Evolutionary conservation across 1,139 yeast species (phyloP).

Genomic region (Protomyces pachydermus): DNA sequence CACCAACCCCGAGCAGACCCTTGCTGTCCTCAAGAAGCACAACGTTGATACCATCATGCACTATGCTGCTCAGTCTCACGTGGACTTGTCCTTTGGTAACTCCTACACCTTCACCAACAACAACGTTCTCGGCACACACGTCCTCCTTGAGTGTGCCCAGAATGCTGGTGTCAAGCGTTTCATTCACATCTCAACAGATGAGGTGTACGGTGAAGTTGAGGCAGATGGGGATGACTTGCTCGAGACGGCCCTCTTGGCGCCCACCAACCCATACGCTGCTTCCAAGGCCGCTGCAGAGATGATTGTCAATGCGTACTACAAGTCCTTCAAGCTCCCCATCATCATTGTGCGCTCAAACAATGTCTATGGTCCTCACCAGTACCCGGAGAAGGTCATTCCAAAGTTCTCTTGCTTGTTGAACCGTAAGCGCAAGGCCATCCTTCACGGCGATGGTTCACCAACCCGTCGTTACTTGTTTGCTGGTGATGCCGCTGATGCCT

Average conservation of each 20-base stretch:
- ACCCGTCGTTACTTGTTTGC: conserved; percentile 50
- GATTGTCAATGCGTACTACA: conserved; percentile 48
- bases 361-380: conserved; percentile 55
- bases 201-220: conserved; percentile 51
- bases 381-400: conserved; percentile 56
- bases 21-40: conserved; percentile 35
- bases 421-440: conserved; percentile 37
- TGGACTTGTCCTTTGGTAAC: conserved; percentile 49
- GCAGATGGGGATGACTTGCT: conserved; percentile 38
- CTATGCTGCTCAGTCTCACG: conserved; percentile 58
- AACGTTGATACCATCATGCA: conserved; percentile 45
- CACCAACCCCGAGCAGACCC: conserved; percentile 36
- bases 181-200: conserved; percentile 58
- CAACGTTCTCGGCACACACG: conserved; percentile 51
- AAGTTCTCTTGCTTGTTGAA: conserved; percentile 40
- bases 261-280: conserved; percentile 60
- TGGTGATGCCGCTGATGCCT: conserved; percentile 48
- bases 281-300: conserved; percentile 56
- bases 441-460: conserved; percentile 52
- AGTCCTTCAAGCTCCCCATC: conserved; percentile 47
- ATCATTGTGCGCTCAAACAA: conserved; percentile 51
- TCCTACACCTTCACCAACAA: conserved; percentile 45
- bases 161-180: conserved; percentile 37
- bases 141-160: conserved; percentile 47
- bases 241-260: conserved; percentile 45